Evolutionary conservation across 352 stramenopile species (phyloP).

Genomic region (Pythium aristosporum): DNA sequence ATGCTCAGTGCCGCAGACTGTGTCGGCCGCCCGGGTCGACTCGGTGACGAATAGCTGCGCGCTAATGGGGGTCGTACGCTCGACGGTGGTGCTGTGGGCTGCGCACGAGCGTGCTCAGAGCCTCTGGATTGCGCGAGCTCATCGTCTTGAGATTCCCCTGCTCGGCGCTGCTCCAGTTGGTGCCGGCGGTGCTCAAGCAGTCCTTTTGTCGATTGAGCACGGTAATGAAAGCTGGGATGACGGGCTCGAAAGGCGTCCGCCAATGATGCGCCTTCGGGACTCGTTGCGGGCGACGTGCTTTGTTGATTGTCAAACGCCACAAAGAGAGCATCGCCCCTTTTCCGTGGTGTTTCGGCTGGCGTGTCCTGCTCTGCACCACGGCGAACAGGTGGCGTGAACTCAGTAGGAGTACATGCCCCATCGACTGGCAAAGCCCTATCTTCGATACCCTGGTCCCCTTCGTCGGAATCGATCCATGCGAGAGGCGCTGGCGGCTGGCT

Average conservation of each 20-base stretch:
- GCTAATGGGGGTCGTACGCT: not conserved
- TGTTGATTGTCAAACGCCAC: conserved; percentile 7
- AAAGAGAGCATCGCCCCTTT: conserved; percentile 18
- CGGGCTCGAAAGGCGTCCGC: conserved; percentile 60
- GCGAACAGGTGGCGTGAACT: not conserved
- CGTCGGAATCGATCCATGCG: conserved; percentile 11
- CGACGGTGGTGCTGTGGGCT: not conserved
- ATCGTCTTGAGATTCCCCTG: not conserved
- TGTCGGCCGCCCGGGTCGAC: not conserved
- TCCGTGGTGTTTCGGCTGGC: not conserved
- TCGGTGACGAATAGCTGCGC: not conserved
- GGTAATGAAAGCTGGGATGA: conserved; percentile 55
- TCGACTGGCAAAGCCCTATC: not conserved
- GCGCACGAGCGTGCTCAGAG: not conserved
- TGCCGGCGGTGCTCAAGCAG: conserved; percentile 34
- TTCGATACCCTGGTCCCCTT: not conserved
- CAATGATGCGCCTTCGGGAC: conserved; percentile 28
- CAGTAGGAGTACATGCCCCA: not conserved
- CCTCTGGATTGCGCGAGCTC: conserved; percentile 2
- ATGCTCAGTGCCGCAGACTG: conserved; percentile 7
- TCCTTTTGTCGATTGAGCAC: conserved; percentile 24
- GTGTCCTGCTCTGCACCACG: not conserved
- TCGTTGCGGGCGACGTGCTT: not conserved
- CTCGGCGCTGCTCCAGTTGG: conserved; percentile 18
- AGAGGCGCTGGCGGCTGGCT: conserved; percentile 39